A percentile compares a stretch with the other conserved stretches of the same genome.
Evolutionary conservation across 441 rosid genomes (phyloP).

Genomic region (Gossypium trilobum): DNA sequence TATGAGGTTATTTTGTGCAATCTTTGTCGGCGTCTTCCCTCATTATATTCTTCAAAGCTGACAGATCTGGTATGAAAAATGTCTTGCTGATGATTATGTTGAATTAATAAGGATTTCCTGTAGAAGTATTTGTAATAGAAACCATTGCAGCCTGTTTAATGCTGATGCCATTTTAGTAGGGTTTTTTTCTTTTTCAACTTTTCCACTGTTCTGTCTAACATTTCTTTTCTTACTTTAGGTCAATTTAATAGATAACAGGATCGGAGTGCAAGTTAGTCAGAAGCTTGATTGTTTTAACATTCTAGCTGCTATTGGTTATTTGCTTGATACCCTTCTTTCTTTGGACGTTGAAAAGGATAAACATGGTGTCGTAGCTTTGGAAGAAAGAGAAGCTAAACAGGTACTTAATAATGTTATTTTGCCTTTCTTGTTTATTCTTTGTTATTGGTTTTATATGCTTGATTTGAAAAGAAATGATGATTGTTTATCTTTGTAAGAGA

Average conservation of each 20-base stretch:
- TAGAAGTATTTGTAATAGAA: not conserved
- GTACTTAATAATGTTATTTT: conserved; percentile 26
- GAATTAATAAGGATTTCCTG: not conserved
- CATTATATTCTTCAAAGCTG: conserved; percentile 49
- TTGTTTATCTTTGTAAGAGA: not conserved
- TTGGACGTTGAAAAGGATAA: conserved; percentile 25
- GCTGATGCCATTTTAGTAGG: not conserved
- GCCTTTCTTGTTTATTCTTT: not conserved
- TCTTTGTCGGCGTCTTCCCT: conserved; percentile 55
- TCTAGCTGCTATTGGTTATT: conserved; percentile 43
- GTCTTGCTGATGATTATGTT: conserved; percentile 13
- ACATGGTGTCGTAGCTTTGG: conserved; percentile 23
- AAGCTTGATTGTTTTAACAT: conserved; percentile 64
- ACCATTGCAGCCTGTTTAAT: conserved; percentile 2
- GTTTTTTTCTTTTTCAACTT: not conserved
- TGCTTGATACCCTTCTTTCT: conserved; percentile 44
- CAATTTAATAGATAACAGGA: conserved; percentile 44
- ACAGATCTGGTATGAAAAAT: conserved; percentile 50
- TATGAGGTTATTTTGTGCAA: conserved; percentile 45
- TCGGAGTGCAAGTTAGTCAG: conserved; percentile 36
- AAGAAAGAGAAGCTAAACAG: conserved; percentile 45
- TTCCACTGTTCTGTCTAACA: conserved; percentile 5
- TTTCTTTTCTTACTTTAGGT: conserved; percentile 37
- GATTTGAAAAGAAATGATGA: conserved; percentile 1
- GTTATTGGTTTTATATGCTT: too few species aligned